These are phyloP conservation scores for Tetracladium setigerum DNA, from an alignment of 495 filamentous ascomycete genomes.

Conservation along the genomic window DNA sequence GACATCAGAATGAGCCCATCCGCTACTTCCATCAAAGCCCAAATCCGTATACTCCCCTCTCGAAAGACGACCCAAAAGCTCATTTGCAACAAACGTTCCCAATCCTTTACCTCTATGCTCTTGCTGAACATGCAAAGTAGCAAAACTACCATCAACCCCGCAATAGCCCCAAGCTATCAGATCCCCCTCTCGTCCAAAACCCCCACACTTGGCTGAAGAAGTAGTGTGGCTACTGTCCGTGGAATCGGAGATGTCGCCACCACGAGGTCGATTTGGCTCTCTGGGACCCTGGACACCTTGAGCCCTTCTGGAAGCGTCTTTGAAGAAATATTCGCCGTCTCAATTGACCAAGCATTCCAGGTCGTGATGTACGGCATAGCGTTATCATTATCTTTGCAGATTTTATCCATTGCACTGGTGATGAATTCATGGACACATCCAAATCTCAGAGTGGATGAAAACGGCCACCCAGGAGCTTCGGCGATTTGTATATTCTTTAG, in stretches of 20 bases:
- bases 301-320: conserved; percentile 11
- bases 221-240: conserved; percentile 12
- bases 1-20: conserved; percentile 42
- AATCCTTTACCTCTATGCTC: conserved; percentile 39
- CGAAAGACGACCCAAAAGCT: conserved; percentile 17
- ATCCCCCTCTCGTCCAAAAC: conserved; percentile 11
- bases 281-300: conserved; percentile 10
- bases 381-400: conserved; percentile 2
- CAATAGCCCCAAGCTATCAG: conserved; percentile 31
- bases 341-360: conserved; percentile 16
- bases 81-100: conserved; percentile 29
- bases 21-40: conserved; percentile 15
- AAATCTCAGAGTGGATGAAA: conserved; percentile 11
- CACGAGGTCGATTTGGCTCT: conserved; percentile 16
- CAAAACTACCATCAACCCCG: conserved; percentile 36
- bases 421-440: conserved; percentile 11
- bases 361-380: conserved; percentile 3
- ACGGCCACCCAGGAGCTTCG: conserved; percentile 21
- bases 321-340: not conserved
- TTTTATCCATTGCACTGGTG: not conserved
- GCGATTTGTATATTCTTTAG: conserved; percentile 11
- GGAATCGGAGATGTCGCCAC: conserved; percentile 16
- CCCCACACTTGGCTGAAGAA: conserved; percentile 10
- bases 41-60: conserved; percentile 14
- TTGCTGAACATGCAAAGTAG: conserved; percentile 41